Evolutionary conservation across 2,329 filamentous ascomycete species (phyloP).

Genomic region (Trichoderma asperellum): DNA sequence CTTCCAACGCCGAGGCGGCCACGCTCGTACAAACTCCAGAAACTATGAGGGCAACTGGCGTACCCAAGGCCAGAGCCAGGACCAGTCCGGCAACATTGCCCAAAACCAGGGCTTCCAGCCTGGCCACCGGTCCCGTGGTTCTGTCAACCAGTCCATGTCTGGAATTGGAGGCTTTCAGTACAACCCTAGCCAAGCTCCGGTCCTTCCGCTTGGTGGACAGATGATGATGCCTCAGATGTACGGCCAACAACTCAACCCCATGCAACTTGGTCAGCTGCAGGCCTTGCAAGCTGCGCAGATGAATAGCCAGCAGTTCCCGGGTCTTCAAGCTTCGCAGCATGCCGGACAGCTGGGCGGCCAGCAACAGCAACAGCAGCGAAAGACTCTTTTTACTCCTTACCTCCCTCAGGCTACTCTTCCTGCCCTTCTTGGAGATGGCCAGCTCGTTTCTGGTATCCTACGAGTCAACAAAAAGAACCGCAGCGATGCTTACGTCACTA

Average conservation of each 20-base stretch:
- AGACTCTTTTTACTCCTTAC: conserved; percentile 98
- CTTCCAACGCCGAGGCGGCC: conserved; percentile 73
- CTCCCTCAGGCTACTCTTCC: conserved; percentile 92
- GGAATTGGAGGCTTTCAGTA: conserved; percentile 88
- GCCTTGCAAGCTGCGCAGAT: conserved; percentile 88
- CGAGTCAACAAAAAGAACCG: conserved; percentile 99
- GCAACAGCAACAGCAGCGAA: conserved; percentile 85
- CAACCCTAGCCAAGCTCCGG: conserved; percentile 75
- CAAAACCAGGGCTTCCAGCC: conserved; percentile 82
- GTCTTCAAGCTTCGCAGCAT: conserved; percentile 72
- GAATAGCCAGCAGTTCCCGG: conserved; percentile 73
- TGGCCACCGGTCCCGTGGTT: conserved; percentile 83
- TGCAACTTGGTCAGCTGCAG: conserved; percentile 89
- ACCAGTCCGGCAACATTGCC: conserved; percentile 51
- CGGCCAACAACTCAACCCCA: conserved; percentile 82
- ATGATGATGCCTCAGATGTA: conserved; percentile 88
- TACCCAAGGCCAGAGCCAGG: conserved; percentile 71
- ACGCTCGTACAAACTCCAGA: conserved; percentile 80
- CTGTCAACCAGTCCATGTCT: conserved; percentile 83
- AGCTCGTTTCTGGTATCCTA: conserved; percentile 93
- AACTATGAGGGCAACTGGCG: conserved; percentile 99
- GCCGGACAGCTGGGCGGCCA: conserved; percentile 67
- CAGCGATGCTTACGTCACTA: conserved; percentile 96
- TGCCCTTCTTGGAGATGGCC: conserved; percentile 85
- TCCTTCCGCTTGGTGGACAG: conserved; percentile 84